phyloP scores from a whole-genome alignment of 495 filamentous ascomycete genomes.

The Lindgomyces ingoldianus region DNA sequence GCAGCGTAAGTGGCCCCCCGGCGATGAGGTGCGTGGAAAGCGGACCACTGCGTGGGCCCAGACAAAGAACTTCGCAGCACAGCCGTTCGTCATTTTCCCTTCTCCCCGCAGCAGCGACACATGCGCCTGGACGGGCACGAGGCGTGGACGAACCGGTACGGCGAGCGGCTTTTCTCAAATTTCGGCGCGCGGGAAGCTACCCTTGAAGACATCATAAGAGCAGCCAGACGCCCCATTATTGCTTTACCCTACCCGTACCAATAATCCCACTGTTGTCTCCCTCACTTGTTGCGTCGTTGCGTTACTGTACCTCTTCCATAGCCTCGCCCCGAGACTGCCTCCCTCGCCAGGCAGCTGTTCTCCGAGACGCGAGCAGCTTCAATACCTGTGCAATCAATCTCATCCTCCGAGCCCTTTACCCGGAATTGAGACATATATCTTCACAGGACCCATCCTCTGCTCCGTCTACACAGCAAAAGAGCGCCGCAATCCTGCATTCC shows the following conservation, averaged over 20 bases:
- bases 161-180: not conserved
- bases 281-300: not conserved
- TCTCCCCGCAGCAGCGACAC: conserved; percentile 10
- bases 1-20: conserved; percentile 12
- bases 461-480: not conserved
- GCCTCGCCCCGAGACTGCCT: not conserved
- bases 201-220: conserved; percentile 11
- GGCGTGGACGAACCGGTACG: conserved; percentile 7
- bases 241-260: not conserved
- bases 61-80: conserved; percentile 2
- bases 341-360: conserved; percentile 24
- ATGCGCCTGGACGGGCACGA: conserved; percentile 18
- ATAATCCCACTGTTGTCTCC: no score
- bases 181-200: not conserved
- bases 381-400: conserved; percentile 29
- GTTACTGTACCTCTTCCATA: not conserved
- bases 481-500: not conserved
- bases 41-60: conserved; percentile 1
- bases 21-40: no score
- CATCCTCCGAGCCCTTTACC: conserved; percentile 30
- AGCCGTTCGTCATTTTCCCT: conserved; percentile 5
- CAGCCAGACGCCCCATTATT: not conserved
- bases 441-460: not conserved
- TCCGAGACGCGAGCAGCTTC: conserved; percentile 21
- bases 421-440: conserved; percentile 35